Percentiles rank a stretch among this genome's conserved stretches.
Evolutionary conservation across 768 basidiomycete species (phyloP).

Genomic region (Cytidiella melzeri): DNA sequence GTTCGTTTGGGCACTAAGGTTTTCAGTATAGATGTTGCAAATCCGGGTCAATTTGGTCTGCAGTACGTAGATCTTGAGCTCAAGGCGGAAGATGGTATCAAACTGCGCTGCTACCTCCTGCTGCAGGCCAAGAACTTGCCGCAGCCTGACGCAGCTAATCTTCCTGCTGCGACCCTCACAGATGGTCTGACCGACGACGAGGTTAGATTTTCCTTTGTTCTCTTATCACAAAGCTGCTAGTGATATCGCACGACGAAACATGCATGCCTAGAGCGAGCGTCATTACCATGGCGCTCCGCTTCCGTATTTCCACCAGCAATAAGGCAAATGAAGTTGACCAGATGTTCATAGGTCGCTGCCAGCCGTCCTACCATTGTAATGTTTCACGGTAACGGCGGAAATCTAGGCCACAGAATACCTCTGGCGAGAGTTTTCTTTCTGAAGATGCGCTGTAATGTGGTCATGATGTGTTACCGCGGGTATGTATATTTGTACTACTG

Average conservation of each 20-base stretch:
- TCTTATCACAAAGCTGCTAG: no score
- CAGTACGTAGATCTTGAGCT: constrained; percentile 73
- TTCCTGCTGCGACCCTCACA: constrained; percentile 13
- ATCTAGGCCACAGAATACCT: constrained; percentile 86
- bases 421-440: constrained; percentile 77
- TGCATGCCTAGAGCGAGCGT: background rate
- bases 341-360: constrained; percentile 37
- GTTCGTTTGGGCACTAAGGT: no score
- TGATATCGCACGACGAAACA: no score
- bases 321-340: no score
- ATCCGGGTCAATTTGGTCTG: constrained; percentile 63
- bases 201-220: constrained; percentile 30
- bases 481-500: background rate
- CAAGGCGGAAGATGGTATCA: constrained; percentile 64
- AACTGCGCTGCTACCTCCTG: constrained; percentile 73
- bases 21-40: constrained; percentile 63
- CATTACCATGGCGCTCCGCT: background rate
- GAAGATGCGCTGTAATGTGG: constrained; percentile 85
- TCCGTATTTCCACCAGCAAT: background rate
- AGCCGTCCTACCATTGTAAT: constrained; percentile 81
- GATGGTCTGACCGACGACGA: constrained; percentile 47
- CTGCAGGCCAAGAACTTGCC: constrained; percentile 49
- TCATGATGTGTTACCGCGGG: constrained; percentile 84
- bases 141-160: constrained; percentile 15
- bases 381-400: constrained; percentile 90